Evolutionary conservation across 1,284 basidiomycete species (phyloP).

Genomic region (Kalmanozyma brasiliensis): DNA sequence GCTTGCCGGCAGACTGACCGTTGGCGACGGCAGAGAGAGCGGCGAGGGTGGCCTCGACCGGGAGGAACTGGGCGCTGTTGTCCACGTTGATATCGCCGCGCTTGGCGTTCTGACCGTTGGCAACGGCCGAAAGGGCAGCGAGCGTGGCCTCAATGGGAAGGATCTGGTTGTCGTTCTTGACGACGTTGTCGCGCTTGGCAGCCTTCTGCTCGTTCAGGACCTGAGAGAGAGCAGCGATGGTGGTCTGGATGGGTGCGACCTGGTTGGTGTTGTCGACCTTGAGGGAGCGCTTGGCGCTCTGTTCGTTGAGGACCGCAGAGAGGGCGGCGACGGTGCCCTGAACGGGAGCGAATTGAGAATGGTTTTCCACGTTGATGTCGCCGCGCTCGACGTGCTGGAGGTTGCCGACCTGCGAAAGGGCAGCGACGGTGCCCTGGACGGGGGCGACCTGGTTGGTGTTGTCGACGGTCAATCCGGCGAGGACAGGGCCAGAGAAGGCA

Average conservation of each 20-base stretch:
- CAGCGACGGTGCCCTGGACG: slow-evolving; percentile 37
- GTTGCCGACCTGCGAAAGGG: slow-evolving; percentile 42
- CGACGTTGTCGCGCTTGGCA: slow-evolving; percentile 17
- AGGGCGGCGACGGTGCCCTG: slow-evolving; percentile 38
- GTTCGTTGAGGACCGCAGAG: slow-evolving; percentile 28
- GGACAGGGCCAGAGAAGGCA: slow-evolving; percentile 44
- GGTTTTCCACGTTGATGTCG: slow-evolving; percentile 34
- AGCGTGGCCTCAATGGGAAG: slow-evolving; percentile 33
- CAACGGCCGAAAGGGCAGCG: slow-evolving; percentile 14
- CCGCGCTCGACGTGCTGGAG: slow-evolving; percentile 37
- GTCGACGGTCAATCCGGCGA: slow-evolving; percentile 29
- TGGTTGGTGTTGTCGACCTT: slow-evolving; percentile 27
- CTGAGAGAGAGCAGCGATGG: slow-evolving; percentile 20
- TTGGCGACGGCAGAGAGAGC: slow-evolving; percentile 40
- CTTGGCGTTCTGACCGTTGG: slow-evolving; percentile 21
- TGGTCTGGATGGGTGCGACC: slow-evolving; percentile 31
- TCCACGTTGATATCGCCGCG: slow-evolving; percentile 17
- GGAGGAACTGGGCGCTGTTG: slow-evolving; percentile 29
- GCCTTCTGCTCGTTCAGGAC: slow-evolving; percentile 31
- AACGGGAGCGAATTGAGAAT: slow-evolving; percentile 31
- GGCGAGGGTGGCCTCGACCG: slow-evolving; percentile 38
- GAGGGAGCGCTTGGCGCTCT: slow-evolving; percentile 14
- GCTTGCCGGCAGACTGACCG: slow-evolving; percentile 24
- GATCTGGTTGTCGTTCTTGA: slow-evolving; percentile 35
- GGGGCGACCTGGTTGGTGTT: slow-evolving; percentile 48